Evolutionary conservation across 768 basidiomycete genomes (phyloP), one percentile per base, ranked within the genome.

Genomic region (Podaxis sp.): DNA sequence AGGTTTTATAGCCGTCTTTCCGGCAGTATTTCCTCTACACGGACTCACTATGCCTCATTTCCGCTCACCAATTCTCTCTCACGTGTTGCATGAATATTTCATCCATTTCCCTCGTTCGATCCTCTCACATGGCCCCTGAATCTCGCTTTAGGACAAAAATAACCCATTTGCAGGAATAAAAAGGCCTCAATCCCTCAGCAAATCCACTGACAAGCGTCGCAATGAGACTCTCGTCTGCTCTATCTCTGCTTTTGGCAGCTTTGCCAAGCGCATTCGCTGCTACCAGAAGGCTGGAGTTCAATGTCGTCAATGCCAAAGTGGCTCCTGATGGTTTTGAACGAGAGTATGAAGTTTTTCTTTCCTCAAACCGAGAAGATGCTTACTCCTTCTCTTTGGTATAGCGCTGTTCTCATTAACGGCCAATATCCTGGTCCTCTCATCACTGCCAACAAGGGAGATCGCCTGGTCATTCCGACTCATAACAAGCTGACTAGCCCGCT

Each of bases 311-410:
- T 69, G 72, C 70, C 50, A 63, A 72, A 12, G 78, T 85, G 58
- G 66, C 79, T 12, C 84, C 85, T 0, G 85, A 85, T 70, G 83
- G 84, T 24, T 83, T 78, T 60, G 63, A 57, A 67, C 72, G 82
- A 15, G 62, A 62, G 62, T 66, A 40, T 40, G 65, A 59, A 15
- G 20, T 56, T 26, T 15, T 26, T 17, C 4, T 36, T 56, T 37
- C 24, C 36, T 17, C 30, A 30, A 22, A 4, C 1, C 5, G n/a
- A 10, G 24, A 22, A 17, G 36, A 51, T 13, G n/a, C 44, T 15
- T 10, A 40, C 4, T 37, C 30, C 26, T 51, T 15, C 6, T 38
- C 37, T 7, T 44, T n/a, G n/a, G n/a, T n/a, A 33, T 33, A 17
- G 57, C 36, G 57, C 57, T 17, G 57, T 58, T n/a, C 61, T 75